A percentile compares a stretch with the other conserved stretches of the same genome.
Evolutionary conservation across 129 eudicot species (phyloP).

Genomic region (Dittrichia graveolens): DNA sequence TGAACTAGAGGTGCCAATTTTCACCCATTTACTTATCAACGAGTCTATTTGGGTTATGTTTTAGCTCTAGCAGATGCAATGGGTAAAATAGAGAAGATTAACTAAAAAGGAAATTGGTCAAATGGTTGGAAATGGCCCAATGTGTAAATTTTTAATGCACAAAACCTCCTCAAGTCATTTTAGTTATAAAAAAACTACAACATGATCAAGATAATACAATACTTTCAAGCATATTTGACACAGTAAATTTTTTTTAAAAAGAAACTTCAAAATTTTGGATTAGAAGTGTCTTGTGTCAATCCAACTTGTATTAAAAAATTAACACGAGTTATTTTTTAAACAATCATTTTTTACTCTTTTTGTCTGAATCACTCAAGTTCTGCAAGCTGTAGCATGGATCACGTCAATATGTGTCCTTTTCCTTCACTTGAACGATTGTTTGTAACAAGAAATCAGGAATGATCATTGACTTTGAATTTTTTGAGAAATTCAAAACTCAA

Average conservation of each 20-base stretch:
- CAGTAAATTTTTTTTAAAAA: background rate
- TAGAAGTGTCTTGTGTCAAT: background rate
- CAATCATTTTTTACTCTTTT: background rate
- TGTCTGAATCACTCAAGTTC: background rate
- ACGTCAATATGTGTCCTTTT: background rate
- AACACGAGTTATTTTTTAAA: too few relatives aligned
- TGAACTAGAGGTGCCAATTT: background rate
- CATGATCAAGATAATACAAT: background rate
- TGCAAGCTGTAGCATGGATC: background rate
- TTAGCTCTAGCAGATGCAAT: background rate
- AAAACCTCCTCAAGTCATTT: background rate
- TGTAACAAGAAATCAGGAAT: background rate
- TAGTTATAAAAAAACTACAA: background rate
- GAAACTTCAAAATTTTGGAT: background rate
- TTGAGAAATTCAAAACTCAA: background rate
- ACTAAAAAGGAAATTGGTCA: background rate
- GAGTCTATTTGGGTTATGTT: background rate
- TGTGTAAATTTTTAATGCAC: slow-evolving; percentile 5
- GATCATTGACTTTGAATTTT: background rate
- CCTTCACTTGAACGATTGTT: background rate
- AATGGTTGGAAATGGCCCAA: background rate
- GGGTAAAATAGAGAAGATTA: background rate
- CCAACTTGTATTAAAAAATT: too few relatives aligned
- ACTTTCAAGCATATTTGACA: background rate
- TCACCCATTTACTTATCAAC: slow-evolving; percentile 3